A percentile compares a stretch with the other conserved stretches of the same genome.
phyloP scores from a whole-genome alignment of 208 protist genomes.

The Ichthyophonus hoferi region DNA sequence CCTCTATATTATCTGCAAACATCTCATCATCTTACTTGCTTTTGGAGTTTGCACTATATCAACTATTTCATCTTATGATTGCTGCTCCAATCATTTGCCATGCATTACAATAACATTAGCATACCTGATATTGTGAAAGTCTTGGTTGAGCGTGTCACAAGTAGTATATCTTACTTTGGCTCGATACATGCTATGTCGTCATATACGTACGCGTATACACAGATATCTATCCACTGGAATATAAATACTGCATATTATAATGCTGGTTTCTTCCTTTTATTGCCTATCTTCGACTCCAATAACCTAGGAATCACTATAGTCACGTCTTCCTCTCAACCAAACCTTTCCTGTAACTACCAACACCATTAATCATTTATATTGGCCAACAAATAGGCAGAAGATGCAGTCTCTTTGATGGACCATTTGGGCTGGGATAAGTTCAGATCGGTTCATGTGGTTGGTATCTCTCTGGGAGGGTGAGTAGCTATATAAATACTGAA shows the following conservation, averaged over 20 bases:
- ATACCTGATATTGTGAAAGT: too few species aligned
- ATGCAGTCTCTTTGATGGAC: background rate
- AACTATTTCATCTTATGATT: too few species aligned
- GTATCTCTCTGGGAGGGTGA: background rate
- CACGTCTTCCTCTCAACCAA: too few species aligned
- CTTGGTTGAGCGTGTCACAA: too few species aligned
- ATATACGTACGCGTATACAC: too few species aligned
- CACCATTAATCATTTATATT: background rate
- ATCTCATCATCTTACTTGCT: background rate
- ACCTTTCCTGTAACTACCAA: too few species aligned
- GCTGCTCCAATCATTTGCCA: too few species aligned
- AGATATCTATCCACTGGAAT: background rate
- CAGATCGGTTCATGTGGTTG: background rate
- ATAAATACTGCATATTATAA: background rate
- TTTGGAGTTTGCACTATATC: background rate
- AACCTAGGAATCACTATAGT: background rate
- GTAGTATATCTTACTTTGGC: too few species aligned
- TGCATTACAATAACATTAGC: too few species aligned
- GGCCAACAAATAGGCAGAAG: background rate
- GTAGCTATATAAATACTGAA: too few species aligned
- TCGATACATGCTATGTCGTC: too few species aligned
- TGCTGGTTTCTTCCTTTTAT: background rate
- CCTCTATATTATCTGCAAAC: background rate
- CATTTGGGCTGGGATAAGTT: background rate
- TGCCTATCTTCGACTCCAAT: background rate